Evolutionary conservation across 225 moss, liverwort and hornwort species (phyloP).

Genomic region (Anthoceros angustus): DNA sequence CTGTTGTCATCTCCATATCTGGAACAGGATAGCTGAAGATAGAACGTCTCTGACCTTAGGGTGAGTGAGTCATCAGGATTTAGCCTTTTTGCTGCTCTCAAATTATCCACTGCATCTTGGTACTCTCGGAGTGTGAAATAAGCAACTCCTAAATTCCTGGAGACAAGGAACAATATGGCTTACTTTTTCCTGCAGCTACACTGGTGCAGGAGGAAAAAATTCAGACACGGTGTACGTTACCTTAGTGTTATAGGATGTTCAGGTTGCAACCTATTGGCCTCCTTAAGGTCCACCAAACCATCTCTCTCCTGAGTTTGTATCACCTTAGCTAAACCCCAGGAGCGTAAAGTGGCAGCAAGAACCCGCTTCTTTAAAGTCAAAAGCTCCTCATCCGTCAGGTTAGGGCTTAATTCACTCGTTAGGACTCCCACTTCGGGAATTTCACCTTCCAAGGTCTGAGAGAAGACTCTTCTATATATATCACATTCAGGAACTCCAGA

Average conservation of each 20-base stretch:
- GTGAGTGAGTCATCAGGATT: not conserved
- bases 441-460: not conserved
- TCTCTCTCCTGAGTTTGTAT: not conserved
- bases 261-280: not conserved
- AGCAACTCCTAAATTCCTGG: not conserved
- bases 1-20: not conserved
- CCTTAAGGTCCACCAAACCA: not conserved
- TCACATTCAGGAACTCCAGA: not conserved
- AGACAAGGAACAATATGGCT: not conserved
- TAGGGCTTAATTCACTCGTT: not conserved
- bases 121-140: not conserved
- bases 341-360: not conserved
- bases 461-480: not conserved
- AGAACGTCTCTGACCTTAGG: not conserved
- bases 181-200: not conserved
- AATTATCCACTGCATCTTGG: not conserved
- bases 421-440: not conserved
- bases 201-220: not conserved
- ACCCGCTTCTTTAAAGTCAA: not conserved
- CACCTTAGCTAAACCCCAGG: slow-evolving; percentile 1
- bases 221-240: not conserved
- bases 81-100: not conserved
- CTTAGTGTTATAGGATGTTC: not conserved
- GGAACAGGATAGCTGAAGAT: not conserved
- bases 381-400: not conserved